Conservation (phyloP, 306 rosid genomes). For the Prunus mira region DNA sequence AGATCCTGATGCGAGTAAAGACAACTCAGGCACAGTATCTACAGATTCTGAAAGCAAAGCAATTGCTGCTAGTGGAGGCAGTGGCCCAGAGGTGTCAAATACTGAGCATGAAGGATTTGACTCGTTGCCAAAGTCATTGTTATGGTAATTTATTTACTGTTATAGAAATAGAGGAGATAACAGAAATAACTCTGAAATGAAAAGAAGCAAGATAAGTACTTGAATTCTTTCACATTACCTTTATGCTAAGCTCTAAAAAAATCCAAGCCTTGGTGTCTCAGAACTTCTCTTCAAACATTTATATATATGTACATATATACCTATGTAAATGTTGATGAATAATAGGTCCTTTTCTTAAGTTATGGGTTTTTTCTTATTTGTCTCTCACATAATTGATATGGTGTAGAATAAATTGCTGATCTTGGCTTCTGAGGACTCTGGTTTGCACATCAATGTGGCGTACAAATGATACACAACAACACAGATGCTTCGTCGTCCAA, state of each 20-base stretch:
- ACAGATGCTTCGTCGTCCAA: not conserved
- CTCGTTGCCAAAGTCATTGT: slow-evolving; percentile 57
- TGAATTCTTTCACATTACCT: not conserved
- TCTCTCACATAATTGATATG: not conserved
- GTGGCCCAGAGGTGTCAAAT: slow-evolving; percentile 53
- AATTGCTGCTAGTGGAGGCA: slow-evolving; percentile 65
- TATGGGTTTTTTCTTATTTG: not conserved
- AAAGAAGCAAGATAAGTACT: not conserved
- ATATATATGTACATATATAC: not conserved
- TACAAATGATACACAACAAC: slow-evolving; percentile 19
- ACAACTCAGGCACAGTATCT: slow-evolving; percentile 36
- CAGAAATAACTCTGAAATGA: not conserved
- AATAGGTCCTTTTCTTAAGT: not conserved
- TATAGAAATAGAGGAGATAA: not conserved
- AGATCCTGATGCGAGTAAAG: slow-evolving; percentile 38
- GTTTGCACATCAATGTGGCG: slow-evolving; percentile 18
- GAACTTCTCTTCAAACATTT: not conserved
- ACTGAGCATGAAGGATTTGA: slow-evolving; percentile 42
- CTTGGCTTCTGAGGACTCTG: slow-evolving; percentile 19
- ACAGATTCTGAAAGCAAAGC: slow-evolving; percentile 52
- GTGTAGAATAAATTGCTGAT: slow-evolving; percentile 38
- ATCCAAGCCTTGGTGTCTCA: not conserved
- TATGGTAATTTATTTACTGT: slow-evolving; percentile 63
- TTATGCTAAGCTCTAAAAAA: not conserved
- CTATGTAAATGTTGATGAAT: not conserved